A percentile compares a stretch with the other conserved stretches of the same genome.
phyloP scores from a whole-genome alignment of 2,329 filamentous ascomycete genomes.

The Trichoderma sp. region DNA sequence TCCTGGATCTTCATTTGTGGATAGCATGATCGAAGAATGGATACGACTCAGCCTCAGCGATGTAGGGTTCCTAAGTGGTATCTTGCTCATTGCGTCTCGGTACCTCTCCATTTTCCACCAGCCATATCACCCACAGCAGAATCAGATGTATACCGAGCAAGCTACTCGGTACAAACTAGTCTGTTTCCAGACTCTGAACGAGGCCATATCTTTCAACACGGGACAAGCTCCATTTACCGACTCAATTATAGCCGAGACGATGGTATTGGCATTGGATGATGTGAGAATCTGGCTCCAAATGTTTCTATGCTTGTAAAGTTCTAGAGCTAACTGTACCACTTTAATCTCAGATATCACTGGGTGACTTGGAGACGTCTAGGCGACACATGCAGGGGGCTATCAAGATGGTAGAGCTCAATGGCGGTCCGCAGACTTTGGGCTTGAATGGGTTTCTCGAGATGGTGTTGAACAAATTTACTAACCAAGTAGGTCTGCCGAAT shows the following conservation, averaged over 20 bases:
- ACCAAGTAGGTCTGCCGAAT: not conserved
- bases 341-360: not conserved
- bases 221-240: not conserved
- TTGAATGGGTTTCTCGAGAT: not conserved
- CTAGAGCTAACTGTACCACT: not conserved
- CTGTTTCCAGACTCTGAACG: not conserved
- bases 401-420: not conserved
- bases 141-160: not conserved
- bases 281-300: not conserved
- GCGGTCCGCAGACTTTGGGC: not conserved
- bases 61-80: not conserved
- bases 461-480: not conserved
- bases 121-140: not conserved
- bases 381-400: not conserved
- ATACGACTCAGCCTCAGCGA: not conserved
- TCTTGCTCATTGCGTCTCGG: not conserved
- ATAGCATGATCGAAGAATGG: not conserved
- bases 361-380: not conserved
- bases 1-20: not conserved
- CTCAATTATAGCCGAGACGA: not conserved
- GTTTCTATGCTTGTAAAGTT: not conserved
- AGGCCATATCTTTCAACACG: not conserved
- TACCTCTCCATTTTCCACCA: not conserved
- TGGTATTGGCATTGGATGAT: not conserved
- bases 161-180: not conserved